Base-by-base conservation (phyloP, 768 basidiomycete species). In the Piloderma croceum region DNA sequence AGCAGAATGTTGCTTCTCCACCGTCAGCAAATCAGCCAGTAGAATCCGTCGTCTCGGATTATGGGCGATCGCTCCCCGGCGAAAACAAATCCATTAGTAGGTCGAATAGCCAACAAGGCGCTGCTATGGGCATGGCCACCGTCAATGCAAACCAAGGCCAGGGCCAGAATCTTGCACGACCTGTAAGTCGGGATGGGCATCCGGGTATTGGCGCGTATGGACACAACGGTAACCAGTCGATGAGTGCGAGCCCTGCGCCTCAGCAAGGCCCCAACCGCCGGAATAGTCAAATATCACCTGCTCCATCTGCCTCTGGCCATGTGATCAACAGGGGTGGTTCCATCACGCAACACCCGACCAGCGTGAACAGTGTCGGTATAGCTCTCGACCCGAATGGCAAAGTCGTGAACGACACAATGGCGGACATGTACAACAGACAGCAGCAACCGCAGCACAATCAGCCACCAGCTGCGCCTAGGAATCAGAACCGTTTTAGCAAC, bases 61-160 rank as follows among this genome's bases (percentile, higher is more conserved):
- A 97, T 54, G 76, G 82, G 20, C 90, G 91, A 52, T 77, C 83
- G 1, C 75, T 97, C 56, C 93, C 92, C 6, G 92, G 90, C 3
- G 93, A 96, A 58, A 67, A 75, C 36, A 80, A 75, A 60, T 68
- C 72, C 6, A 64, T 76, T 19, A 79, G 76, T 53, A 64, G 76
- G 33, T 68, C 70, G 37, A 74, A 70, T 47, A 83, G 75, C 50
- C 54, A 65, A 47, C 59, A n/a, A n/a, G n/a, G n/a, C n/a, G n/a
- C n/a, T n/a, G n/a, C n/a, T n/a, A n/a, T n/a, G n/a, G n/a, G n/a
- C n/a, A n/a, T n/a, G n/a, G n/a, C n/a, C n/a, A n/a, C n/a, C n/a
- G 42, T 44, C 44, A 51, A 34, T 38, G 59, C 44, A 38, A 57
- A 37, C 10, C 51, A 44, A 23, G 57, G 53, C 20, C 67, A 60